A percentile compares a stretch with the other conserved stretches of the same genome.
Evolutionary conservation across 352 stramenopile species (phyloP).

Genomic region (Phytopythium chamaehyphon): DNA sequence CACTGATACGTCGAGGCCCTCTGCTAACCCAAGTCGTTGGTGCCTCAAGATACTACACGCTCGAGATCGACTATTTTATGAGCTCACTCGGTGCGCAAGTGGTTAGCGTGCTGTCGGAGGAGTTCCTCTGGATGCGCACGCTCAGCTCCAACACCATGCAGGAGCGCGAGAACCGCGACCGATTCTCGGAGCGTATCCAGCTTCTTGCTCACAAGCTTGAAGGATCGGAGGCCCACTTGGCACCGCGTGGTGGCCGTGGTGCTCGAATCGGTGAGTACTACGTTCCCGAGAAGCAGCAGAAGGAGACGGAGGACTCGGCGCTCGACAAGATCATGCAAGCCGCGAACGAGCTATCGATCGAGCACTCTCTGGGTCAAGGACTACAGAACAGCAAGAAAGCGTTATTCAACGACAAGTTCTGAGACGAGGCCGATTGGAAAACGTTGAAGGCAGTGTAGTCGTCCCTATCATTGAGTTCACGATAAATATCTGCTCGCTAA

Average conservation of each 20-base stretch:
- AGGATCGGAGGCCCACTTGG: slow-evolving; percentile 59
- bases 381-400: slow-evolving; percentile 82
- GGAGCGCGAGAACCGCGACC: slow-evolving; percentile 86
- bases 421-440: slow-evolving; percentile 11
- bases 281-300: slow-evolving; percentile 78
- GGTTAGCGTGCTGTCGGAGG: slow-evolving; percentile 90
- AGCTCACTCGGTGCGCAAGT: slow-evolving; percentile 88
- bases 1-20: too few relatives aligned
- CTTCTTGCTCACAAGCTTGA: slow-evolving; percentile 83
- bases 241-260: slow-evolving; percentile 38
- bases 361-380: slow-evolving; percentile 75
- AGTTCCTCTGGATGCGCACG: slow-evolving; percentile 92
- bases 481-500: slow-evolving; percentile 7
- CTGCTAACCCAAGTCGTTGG: too few relatives aligned
- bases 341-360: slow-evolving; percentile 82
- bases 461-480: not conserved
- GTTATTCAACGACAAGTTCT: slow-evolving; percentile 83
- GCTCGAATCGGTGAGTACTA: slow-evolving; percentile 86
- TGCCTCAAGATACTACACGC: slow-evolving; percentile 84
- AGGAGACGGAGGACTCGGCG: slow-evolving; percentile 69
- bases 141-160: slow-evolving; percentile 89
- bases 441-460: slow-evolving; percentile 15
- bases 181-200: slow-evolving; percentile 88
- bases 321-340: slow-evolving; percentile 87
- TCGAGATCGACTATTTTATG: slow-evolving; percentile 98